Conservation (phyloP, 768 basidiomycete species). For the Hypholoma fasciculare region DNA sequence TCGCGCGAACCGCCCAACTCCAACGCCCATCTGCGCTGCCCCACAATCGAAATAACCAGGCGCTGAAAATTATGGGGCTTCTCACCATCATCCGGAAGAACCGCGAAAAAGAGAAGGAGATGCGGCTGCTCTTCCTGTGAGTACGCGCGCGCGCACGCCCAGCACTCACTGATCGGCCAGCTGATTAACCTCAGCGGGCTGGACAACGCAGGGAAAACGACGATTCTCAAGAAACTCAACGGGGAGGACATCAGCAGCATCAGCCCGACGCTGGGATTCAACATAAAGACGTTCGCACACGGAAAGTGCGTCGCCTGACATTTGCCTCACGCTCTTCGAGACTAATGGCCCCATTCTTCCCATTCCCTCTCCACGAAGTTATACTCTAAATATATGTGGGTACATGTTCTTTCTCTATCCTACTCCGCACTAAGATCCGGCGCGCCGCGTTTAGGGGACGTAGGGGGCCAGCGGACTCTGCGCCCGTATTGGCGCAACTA, state of each 20-base stretch:
- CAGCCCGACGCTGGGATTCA: slow-evolving; percentile 96
- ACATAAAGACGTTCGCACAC: slow-evolving; percentile 96
- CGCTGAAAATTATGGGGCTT: slow-evolving; percentile 61
- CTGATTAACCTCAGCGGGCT: slow-evolving; percentile 65
- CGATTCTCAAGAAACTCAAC: slow-evolving; percentile 93
- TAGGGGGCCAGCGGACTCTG: slow-evolving; percentile 94
- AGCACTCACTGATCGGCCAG: slow-evolving; percentile 2
- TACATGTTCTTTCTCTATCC: slow-evolving; percentile 13
- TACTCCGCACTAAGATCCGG: slow-evolving; percentile 20
- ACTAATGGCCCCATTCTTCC: slow-evolving; percentile 12
- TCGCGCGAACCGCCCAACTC: neutral
- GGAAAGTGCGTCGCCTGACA: slow-evolving; percentile 64
- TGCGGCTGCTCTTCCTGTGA: slow-evolving; percentile 93
- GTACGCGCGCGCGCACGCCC: slow-evolving; percentile 17
- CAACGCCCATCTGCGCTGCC: neutral
- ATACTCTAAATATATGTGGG: slow-evolving; percentile 81
- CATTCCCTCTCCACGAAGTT: slow-evolving; percentile 39
- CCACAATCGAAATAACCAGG: neutral
- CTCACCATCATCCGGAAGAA: slow-evolving; percentile 98
- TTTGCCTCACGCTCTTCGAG: slow-evolving; percentile 15
- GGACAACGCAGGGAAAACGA: slow-evolving; percentile 99
- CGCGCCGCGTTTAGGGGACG: slow-evolving; percentile 73
- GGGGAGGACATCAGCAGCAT: slow-evolving; percentile 87
- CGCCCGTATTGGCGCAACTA: slow-evolving; percentile 99
- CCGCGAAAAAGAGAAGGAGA: slow-evolving; percentile 92